A percentile compares a stretch with the other conserved stretches of the same genome.
Conservation (phyloP, 805 yeast species). For the Metschnikowia kofuensis region DNA sequence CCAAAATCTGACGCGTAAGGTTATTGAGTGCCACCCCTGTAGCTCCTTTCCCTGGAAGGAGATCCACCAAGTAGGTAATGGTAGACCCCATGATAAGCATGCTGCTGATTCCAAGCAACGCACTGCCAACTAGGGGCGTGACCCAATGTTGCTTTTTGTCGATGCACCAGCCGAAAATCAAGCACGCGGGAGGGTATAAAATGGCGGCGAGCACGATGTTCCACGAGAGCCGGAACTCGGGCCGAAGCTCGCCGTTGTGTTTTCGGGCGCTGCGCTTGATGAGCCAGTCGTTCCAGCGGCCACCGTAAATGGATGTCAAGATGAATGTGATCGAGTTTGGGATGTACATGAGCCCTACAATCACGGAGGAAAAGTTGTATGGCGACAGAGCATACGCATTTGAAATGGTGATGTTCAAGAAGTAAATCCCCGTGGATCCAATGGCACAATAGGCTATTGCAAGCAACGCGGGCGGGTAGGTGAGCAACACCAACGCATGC, state of each 20-base stretch:
- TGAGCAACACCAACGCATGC: slow-evolving; percentile 56
- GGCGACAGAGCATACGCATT: slow-evolving; percentile 63
- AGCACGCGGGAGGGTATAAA: slow-evolving; percentile 58
- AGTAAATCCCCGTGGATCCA: slow-evolving; percentile 66
- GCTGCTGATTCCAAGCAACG: slow-evolving; percentile 75
- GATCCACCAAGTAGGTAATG: slow-evolving; percentile 76
- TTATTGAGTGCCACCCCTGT: slow-evolving; percentile 86
- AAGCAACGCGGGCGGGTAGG: slow-evolving; percentile 71
- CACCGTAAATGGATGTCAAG: slow-evolving; percentile 75
- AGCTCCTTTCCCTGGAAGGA: slow-evolving; percentile 84
- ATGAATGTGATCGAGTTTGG: slow-evolving; percentile 81
- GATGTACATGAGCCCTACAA: slow-evolving; percentile 73
- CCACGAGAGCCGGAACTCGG: slow-evolving; percentile 78
- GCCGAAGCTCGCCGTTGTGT: slow-evolving; percentile 63
- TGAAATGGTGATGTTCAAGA: slow-evolving; percentile 72
- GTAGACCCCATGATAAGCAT: slow-evolving; percentile 83
- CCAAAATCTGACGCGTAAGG: slow-evolving; percentile 66
- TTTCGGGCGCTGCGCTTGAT: slow-evolving; percentile 48
- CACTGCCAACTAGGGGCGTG: slow-evolving; percentile 76
- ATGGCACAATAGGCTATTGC: slow-evolving; percentile 65
- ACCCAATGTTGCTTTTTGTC: slow-evolving; percentile 69
- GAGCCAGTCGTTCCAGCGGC: slow-evolving; percentile 70
- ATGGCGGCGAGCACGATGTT: slow-evolving; percentile 66
- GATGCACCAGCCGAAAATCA: slow-evolving; percentile 82
- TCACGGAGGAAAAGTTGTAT: slow-evolving; percentile 62